These are phyloP conservation scores for Ophiocordyceps camponoti-leonardi DNA, from an alignment of 2,329 filamentous ascomycete genomes.

Conservation along the genomic window DNA sequence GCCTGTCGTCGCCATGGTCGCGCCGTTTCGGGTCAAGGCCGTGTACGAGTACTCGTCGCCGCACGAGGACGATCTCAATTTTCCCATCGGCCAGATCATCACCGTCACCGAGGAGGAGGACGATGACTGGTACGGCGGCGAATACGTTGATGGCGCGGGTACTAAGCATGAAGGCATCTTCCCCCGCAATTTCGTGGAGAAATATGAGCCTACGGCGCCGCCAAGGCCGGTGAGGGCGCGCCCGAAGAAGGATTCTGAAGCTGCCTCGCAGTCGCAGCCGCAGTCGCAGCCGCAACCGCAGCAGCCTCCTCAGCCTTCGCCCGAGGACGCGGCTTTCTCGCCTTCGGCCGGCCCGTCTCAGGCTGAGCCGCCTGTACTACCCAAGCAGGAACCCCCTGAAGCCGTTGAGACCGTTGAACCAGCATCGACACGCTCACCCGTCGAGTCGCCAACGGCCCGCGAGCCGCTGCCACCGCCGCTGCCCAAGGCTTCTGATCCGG, in stretches of 20 bases:
- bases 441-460: conserved; percentile 6
- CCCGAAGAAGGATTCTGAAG: conserved; percentile 38
- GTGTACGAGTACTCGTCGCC: conserved; percentile 85
- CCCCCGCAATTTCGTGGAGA: conserved; percentile 93
- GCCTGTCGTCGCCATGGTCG: conserved; percentile 40
- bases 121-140: conserved; percentile 81
- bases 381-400: neutral
- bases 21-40: conserved; percentile 85
- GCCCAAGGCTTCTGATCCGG: conserved; percentile 14
- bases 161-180: conserved; percentile 72
- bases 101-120: conserved; percentile 88
- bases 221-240: conserved; percentile 65
- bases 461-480: conserved; percentile 5
- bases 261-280: conserved; percentile 7
- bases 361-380: conserved; percentile 7
- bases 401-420: conserved; percentile 8
- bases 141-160: conserved; percentile 65
- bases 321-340: conserved; percentile 17
- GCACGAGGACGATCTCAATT: conserved; percentile 90
- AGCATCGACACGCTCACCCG: conserved; percentile 14
- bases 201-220: conserved; percentile 79
- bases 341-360: conserved; percentile 13
- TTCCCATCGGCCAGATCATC: conserved; percentile 73
- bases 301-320: conserved; percentile 15
- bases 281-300: neutral